Evolutionary conservation across 805 yeast species (phyloP), one percentile per base, ranked within the genome.

Genomic region (Candida oleophila): DNA sequence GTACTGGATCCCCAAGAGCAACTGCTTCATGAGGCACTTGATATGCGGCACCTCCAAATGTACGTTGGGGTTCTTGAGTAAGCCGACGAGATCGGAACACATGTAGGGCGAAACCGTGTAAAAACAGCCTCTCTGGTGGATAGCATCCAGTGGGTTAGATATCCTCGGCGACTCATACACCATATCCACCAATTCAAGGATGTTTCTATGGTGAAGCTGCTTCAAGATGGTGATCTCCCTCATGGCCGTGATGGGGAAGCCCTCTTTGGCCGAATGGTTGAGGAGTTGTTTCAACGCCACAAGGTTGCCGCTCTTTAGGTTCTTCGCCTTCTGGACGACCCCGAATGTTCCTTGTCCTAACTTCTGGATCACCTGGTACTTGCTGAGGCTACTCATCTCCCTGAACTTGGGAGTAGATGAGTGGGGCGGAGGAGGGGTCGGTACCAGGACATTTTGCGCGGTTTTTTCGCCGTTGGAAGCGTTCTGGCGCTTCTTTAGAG

Each of bases 61-160:
- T 4, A 90, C 80, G 9, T 77, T 68, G 0, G 92, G 89, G 62
- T 91, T 92, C 56, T 86, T 92, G 43, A 94, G 71, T 16, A 94
- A 68, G 2, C 99, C 99, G 4, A 95, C 88, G 47, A 94, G 73
- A 66, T 94, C 99, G 19, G 88, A 85, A 11, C 90, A 83, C 89
- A 94, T 89, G 60, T 91, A 94, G 0, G 97, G 96, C 33, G 90
- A 78, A 2, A 92, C 96, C 71, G 96, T 89, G 66, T 85, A 91
- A 55, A 90, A 88, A 49, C 69, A 60, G 4, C 77, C 77, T 39
- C 77, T 49, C 41, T 64, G 68, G 16, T 68, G 64, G 8, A 70
- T 56, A 36, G 61, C 42, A 44, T 71, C 75, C 47, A 64, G 61
- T 3, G 71, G 61, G 28, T 59, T 61, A 2, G 61, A 25, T 11